phyloP scores from a whole-genome alignment of 345 rosid species.

The Lenwebbia sp. region DNA sequence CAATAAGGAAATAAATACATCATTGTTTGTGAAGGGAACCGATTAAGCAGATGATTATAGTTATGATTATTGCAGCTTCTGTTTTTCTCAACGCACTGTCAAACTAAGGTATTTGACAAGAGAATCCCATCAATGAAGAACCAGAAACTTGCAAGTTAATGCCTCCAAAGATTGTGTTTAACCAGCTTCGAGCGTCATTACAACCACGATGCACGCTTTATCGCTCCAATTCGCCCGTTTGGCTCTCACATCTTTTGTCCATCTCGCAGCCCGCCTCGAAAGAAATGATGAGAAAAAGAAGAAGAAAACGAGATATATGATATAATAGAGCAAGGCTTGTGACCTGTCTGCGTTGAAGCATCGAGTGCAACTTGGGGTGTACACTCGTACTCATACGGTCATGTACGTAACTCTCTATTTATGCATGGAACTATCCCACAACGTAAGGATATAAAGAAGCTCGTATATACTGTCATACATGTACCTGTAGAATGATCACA shows the following conservation, averaged over 20 bases:
- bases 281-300: background rate
- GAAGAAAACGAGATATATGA: background rate
- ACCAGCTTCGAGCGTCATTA: background rate
- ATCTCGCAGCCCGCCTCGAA: background rate
- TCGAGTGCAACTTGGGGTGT: background rate
- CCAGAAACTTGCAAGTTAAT: background rate
- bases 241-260: background rate
- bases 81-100: background rate
- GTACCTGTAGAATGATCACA: background rate
- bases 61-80: background rate
- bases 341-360: background rate
- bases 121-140: background rate
- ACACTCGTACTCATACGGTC: background rate
- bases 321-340: background rate
- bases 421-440: background rate
- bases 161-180: background rate
- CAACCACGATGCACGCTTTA: background rate
- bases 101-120: background rate
- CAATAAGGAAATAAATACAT: background rate
- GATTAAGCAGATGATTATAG: background rate
- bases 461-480: background rate
- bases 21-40: background rate
- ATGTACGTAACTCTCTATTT: background rate
- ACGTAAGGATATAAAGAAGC: background rate
- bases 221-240: background rate